Evolutionary conservation across 2,329 filamentous ascomycete species (phyloP).

Genomic region (Ascocoryne sarcoides): DNA sequence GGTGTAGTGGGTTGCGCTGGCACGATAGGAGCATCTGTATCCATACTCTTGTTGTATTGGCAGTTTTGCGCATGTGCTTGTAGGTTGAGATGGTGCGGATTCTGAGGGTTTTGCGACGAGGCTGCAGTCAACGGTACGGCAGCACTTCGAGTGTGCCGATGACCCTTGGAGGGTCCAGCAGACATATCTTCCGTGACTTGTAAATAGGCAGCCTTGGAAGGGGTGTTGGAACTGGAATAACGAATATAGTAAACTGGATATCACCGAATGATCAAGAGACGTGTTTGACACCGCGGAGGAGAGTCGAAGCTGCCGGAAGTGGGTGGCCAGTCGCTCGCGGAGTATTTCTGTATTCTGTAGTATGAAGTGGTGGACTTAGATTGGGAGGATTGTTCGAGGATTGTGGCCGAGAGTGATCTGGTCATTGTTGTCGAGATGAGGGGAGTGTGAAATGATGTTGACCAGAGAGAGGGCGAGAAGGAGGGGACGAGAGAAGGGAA

Average conservation of each 20-base stretch:
- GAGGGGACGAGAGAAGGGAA: neutral
- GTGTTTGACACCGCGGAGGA: conserved; percentile 1
- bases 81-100: conserved; percentile 37
- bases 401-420: conserved; percentile 17
- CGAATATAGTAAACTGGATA: neutral
- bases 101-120: conserved; percentile 31
- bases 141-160: conserved; percentile 26
- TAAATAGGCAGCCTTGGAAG: conserved; percentile 35
- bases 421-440: conserved; percentile 23
- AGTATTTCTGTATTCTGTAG: conserved; percentile 10
- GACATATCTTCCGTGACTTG: conserved; percentile 40
- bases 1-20: conserved; percentile 24
- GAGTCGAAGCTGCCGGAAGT: conserved; percentile 5
- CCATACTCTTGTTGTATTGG: conserved; percentile 16
- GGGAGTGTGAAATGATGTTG: conserved; percentile 1
- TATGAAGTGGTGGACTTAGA: conserved; percentile 12
- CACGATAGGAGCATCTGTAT: conserved; percentile 7
- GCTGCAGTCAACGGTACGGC: conserved; percentile 15
- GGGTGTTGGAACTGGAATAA: too few species aligned
- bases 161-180: conserved; percentile 31
- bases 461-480: conserved; percentile 2
- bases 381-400: conserved; percentile 11
- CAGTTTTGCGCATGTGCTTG: conserved; percentile 31
- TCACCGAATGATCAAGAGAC: neutral
- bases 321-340: conserved; percentile 19